Conservation (phyloP, 352 stramenopile species). For the Phytophthora sansomeana region DNA sequence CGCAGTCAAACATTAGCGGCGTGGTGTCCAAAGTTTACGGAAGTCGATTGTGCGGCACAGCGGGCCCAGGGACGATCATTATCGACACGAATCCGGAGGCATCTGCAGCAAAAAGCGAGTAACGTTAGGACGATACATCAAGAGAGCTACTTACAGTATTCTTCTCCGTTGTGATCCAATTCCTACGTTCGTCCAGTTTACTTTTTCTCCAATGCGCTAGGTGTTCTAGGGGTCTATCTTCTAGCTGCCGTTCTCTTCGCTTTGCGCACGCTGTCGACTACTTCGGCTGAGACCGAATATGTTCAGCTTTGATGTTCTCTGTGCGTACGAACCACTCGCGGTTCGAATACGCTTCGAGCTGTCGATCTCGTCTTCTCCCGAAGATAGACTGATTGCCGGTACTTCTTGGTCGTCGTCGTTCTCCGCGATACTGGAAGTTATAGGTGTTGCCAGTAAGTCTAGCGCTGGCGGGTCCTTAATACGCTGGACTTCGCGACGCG, state of each 20-base stretch:
- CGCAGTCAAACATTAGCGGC: conserved; percentile 62
- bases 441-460: conserved; percentile 37
- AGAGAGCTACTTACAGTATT: no score
- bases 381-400: conserved; percentile 33
- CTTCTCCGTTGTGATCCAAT: conserved; percentile 19
- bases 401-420: conserved; percentile 24
- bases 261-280: conserved; percentile 37
- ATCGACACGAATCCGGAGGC: conserved; percentile 63
- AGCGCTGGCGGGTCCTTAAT: conserved; percentile 32
- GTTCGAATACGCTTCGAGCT: conserved; percentile 26
- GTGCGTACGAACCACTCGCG: conserved; percentile 38
- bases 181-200: conserved; percentile 27
- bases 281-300: conserved; percentile 34
- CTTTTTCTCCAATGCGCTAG: background rate
- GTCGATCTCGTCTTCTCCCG: conserved; percentile 24
- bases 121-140: background rate
- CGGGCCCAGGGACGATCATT: conserved; percentile 72
- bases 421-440: conserved; percentile 34
- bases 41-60: conserved; percentile 70
- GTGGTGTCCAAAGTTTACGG: conserved; percentile 79
- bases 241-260: conserved; percentile 33
- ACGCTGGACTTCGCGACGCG: conserved; percentile 7
- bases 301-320: conserved; percentile 33
- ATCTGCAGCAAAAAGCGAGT: conserved; percentile 9
- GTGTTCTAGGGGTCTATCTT: conserved; percentile 6